These are phyloP conservation scores for Diaporthe sp. DNA, from an alignment of 2,329 filamentous ascomycete species.

Conservation along the genomic window DNA sequence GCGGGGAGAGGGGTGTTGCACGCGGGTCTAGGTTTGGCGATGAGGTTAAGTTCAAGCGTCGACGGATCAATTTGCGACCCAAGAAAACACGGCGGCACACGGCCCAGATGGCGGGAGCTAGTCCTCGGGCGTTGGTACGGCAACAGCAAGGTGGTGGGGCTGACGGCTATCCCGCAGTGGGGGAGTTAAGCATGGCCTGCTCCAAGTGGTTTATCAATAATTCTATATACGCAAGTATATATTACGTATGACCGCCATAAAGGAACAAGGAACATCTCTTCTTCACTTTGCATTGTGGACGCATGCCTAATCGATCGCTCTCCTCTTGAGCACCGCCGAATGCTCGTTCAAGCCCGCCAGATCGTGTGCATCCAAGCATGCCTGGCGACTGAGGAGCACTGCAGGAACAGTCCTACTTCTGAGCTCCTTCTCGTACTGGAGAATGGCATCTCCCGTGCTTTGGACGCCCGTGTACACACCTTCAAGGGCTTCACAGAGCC, in stretches of 20 bases:
- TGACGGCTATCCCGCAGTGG: not conserved
- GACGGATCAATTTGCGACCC: not conserved
- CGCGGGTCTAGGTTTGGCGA: not conserved
- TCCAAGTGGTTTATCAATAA: not conserved
- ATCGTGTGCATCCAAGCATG: constrained; percentile 32
- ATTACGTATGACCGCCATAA: not conserved
- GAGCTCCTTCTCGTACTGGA: constrained; percentile 34
- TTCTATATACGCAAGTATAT: not conserved
- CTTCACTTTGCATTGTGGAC: fast-evolving
- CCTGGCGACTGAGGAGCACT: constrained; percentile 28
- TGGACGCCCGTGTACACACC: constrained; percentile 33
- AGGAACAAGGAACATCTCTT: not conserved
- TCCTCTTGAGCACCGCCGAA: constrained; percentile 20
- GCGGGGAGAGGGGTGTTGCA: not conserved
- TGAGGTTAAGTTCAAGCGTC: not conserved
- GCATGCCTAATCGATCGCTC: not conserved
- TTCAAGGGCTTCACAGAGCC: constrained; percentile 41
- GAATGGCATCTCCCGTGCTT: constrained; percentile 17
- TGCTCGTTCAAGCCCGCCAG: constrained; percentile 28
- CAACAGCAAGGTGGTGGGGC: constrained; percentile 23
- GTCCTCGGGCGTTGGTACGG: constrained; percentile 6
- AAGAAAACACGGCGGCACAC: constrained; percentile 14
- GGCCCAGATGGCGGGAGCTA: constrained; percentile 2
- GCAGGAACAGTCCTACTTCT: constrained; percentile 14
- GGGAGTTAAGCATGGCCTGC: too few relatives aligned